Evolutionary conservation across 1,139 yeast genomes (phyloP).

Genomic region (Saccharomyces hybrid): DNA sequence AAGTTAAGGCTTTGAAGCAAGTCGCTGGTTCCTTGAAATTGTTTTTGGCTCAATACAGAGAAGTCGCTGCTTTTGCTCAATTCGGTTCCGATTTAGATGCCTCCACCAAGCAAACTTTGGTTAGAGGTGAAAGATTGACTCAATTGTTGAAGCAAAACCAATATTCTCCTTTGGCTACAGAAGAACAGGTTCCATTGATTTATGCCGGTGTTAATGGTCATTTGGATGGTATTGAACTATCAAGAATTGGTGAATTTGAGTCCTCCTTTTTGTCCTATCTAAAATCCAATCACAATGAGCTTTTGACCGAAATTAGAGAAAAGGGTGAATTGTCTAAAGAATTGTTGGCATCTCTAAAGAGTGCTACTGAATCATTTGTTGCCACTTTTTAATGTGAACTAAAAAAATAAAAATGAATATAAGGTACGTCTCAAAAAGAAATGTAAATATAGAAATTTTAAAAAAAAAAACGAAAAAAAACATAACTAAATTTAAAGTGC

Average conservation of each 20-base stretch:
- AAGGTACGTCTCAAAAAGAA: conserved; percentile 1
- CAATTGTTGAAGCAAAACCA: conserved; percentile 98
- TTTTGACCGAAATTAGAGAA: conserved; percentile 75
- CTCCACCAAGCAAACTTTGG: conserved; percentile 97
- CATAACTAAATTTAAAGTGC: not conserved
- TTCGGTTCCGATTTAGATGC: conserved; percentile 99
- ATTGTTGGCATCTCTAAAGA: conserved; percentile 76
- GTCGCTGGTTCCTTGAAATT: conserved; percentile 99
- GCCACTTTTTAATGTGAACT: conserved; percentile 57
- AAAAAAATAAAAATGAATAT: not conserved
- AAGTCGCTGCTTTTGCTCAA: conserved; percentile 99
- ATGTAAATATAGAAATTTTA: conserved; percentile 1
- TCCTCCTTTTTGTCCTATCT: conserved; percentile 83
- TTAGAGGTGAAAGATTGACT: conserved; percentile 99
- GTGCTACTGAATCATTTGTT: conserved; percentile 86
- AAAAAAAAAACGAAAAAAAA: not conserved
- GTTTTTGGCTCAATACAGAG: conserved; percentile 99
- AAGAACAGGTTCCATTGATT: conserved; percentile 97
- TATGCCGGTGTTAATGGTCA: conserved; percentile 99
- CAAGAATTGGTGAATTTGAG: conserved; percentile 89
- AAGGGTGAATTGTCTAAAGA: conserved; percentile 91
- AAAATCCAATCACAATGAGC: conserved; percentile 81
- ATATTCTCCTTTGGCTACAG: conserved; percentile 94
- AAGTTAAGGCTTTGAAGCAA: conserved; percentile 99
- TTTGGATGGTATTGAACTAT: conserved; percentile 82